These are phyloP conservation scores for Priceomyces haplophilus DNA, from an alignment of 805 yeast genomes.

Conservation along the genomic window DNA sequence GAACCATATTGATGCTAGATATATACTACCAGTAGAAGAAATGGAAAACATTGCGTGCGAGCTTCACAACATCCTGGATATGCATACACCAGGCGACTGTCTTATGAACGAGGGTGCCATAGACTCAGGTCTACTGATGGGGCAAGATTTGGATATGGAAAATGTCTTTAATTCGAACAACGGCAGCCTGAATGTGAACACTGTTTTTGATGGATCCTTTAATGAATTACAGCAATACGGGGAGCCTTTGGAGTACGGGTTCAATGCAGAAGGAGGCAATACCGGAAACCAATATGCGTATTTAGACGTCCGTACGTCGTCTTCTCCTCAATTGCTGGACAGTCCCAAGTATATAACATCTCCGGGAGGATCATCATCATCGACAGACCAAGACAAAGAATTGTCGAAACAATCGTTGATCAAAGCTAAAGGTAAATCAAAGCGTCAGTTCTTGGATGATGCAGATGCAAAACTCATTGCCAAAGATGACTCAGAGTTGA, in stretches of 20 bases:
- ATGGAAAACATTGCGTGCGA: not conserved
- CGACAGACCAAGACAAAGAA: constrained; percentile 1
- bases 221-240: not conserved
- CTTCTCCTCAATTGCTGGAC: constrained; percentile 4
- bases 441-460: constrained; percentile 30
- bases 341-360: not conserved
- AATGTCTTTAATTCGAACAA: constrained; percentile 4
- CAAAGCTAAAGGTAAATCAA: constrained; percentile 14
- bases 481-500: constrained; percentile 35
- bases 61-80: not conserved
- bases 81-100: not conserved
- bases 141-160: constrained; percentile 1
- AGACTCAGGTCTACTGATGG: not conserved
- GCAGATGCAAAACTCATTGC: constrained; percentile 35
- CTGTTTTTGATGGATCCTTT: too few relatives aligned
- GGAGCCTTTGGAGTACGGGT: not conserved
- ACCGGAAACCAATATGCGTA: not conserved
- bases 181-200: constrained; percentile 3
- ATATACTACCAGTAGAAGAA: too few relatives aligned
- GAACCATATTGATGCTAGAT: too few relatives aligned
- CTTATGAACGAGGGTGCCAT: not conserved
- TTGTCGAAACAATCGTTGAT: too few relatives aligned
- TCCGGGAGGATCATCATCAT: not conserved
- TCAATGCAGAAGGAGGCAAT: not conserved
- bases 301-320: not conserved